Evolutionary conservation across 352 stramenopile species (phyloP).

Genomic region (Pythium vanterpoolii): DNA sequence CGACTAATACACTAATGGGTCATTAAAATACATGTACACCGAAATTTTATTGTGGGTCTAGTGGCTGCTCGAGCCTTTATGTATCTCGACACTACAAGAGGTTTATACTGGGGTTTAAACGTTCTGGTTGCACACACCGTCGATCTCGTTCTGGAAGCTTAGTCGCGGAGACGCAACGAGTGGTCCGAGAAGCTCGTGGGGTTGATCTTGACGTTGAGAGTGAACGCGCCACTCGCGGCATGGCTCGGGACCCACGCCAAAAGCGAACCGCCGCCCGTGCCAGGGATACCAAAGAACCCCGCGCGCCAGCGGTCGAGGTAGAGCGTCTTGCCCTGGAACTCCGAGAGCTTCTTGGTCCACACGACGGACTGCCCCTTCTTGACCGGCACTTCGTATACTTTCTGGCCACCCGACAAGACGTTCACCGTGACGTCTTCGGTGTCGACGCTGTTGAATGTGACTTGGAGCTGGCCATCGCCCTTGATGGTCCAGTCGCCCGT

Average conservation of each 20-base stretch:
- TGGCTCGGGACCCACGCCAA: slow-evolving; percentile 54
- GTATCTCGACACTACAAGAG: too few species aligned
- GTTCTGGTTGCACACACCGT: too few species aligned
- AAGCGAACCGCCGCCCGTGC: slow-evolving; percentile 58
- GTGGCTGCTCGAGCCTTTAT: too few species aligned
- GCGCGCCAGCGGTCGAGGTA: slow-evolving; percentile 74
- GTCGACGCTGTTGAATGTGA: slow-evolving; percentile 44
- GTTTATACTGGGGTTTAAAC: too few species aligned
- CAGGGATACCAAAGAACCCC: slow-evolving; percentile 48
- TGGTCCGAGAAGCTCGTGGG: too few species aligned
- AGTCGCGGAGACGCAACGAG: too few species aligned
- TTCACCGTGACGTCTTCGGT: slow-evolving; percentile 47
- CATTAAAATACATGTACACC: too few species aligned
- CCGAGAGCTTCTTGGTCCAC: slow-evolving; percentile 34
- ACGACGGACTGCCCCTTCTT: slow-evolving; percentile 29
- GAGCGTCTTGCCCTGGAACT: slow-evolving; percentile 50
- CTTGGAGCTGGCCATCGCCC: slow-evolving; percentile 34
- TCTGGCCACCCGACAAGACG: slow-evolving; percentile 44
- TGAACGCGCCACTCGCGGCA: slow-evolving; percentile 36
- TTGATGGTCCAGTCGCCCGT: slow-evolving; percentile 37
- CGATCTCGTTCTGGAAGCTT: too few species aligned
- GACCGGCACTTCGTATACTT: slow-evolving; percentile 38
- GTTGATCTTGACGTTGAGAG: slow-evolving; percentile 43
- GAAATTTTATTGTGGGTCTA: too few species aligned
- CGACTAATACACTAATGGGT: too few species aligned